Evolutionary conservation across 495 filamentous ascomycete species (phyloP), one percentile per base, ranked within the genome.

Genomic region (Staphylotrichum longicolle): DNA sequence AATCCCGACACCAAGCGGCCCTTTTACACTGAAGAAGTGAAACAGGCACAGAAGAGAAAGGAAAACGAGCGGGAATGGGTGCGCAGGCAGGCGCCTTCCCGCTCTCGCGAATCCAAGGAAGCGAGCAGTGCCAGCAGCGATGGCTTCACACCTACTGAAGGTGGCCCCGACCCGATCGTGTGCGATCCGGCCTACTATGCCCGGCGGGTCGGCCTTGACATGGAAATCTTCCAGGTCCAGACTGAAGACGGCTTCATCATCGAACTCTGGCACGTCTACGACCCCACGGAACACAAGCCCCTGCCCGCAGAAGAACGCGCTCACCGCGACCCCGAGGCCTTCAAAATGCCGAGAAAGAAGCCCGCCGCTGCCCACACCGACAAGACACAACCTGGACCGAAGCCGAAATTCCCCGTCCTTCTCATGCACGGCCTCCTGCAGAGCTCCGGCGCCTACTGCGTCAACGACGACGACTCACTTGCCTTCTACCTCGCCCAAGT

Each of bases 201-300:
- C 0, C 80, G 90, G 41, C 77, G 92, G 14, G 93, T 96, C 2
- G 94, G 93, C 7, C 80, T 98, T 5, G 91, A 96, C 60, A 84
- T 90, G 15, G 94, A 97, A 68, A 83, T 82, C 27, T 91, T 89
- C 68, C 78, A 89, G 41, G 91, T 97, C 0, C 86, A 96, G 72
- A 98, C 94, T 0, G 93, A 97, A 72, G 93, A 98, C 68, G 94
- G 93, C 5, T 97, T 96, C 69, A 83, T 97, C 62, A 88, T 98
- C 58, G 82, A 86, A 15, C 77, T 98, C 1, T 94, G 89, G 85
- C 93, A 97, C 70, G 79, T 98, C 39, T 98, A 91, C 70, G 87
- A 96, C 58, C 94, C 93, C 0, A 80, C 80, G 55, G 88, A 94
- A 58, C 87, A 90, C 66, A 77, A 75, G 2, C 78, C 77, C 0